Evolutionary conservation across 2,329 filamentous ascomycete species (phyloP).

Genomic region (Aureobasidium sp.): DNA sequence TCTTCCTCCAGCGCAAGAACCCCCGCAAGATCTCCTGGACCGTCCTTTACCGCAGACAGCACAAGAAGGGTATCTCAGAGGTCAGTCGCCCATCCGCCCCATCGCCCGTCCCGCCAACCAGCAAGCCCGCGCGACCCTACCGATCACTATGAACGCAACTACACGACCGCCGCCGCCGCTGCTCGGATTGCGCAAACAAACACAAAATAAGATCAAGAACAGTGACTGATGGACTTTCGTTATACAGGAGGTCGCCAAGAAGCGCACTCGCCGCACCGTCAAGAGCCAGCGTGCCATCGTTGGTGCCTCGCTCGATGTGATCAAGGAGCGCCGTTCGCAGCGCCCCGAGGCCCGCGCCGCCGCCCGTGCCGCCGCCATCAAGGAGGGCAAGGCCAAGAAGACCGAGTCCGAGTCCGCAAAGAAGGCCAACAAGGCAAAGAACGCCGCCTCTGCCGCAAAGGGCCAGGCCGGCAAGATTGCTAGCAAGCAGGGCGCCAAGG

Average conservation of each 20-base stretch:
- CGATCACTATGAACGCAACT: not conserved
- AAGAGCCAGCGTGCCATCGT: slow-evolving; percentile 99
- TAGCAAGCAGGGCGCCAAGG: slow-evolving; percentile 97
- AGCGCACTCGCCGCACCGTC: slow-evolving; percentile 94
- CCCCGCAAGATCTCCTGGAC: slow-evolving; percentile 99
- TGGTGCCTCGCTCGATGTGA: slow-evolving; percentile 97
- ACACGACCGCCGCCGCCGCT: not conserved
- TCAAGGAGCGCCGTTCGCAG: slow-evolving; percentile 96
- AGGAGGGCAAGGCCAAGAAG: slow-evolving; percentile 99
- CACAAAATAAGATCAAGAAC: not conserved
- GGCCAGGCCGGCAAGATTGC: slow-evolving; percentile 71
- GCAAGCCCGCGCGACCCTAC: not conserved
- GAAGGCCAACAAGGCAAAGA: slow-evolving; percentile 99
- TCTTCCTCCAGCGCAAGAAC: slow-evolving; percentile 99
- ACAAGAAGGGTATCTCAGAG: slow-evolving; percentile 99
- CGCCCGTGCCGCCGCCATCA: slow-evolving; percentile 82
- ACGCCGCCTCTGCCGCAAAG: slow-evolving; percentile 61
- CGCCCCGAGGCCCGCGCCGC: slow-evolving; percentile 93
- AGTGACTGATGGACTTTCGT: slow-evolving; percentile 16
- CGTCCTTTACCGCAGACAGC: slow-evolving; percentile 93
- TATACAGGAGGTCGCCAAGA: slow-evolving; percentile 96
- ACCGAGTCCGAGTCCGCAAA: slow-evolving; percentile 75
- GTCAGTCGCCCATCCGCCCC: slow-evolving; percentile 48
- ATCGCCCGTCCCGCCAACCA: not conserved
- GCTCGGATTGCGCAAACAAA: slow-evolving; percentile 3